Evolutionary conservation across 805 yeast genomes (phyloP), one percentile per base, ranked within the genome.

Genomic region (Nakazawaea molendinolei): DNA sequence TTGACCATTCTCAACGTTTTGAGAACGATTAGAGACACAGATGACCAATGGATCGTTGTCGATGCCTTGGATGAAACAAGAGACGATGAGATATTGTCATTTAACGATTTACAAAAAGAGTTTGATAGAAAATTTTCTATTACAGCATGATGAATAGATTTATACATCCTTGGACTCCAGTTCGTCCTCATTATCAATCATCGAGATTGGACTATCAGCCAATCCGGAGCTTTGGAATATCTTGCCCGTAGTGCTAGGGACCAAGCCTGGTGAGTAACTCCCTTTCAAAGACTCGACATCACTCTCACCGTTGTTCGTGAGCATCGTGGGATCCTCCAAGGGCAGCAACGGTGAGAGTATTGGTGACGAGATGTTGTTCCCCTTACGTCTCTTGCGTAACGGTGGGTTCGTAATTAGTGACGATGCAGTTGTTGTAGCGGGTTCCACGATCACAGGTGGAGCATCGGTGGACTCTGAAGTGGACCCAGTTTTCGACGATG

Each of bases 11-110:
- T 65, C 29, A 69, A 67, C 43, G 42, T 65, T 14, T 36, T 68
- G 34, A 49, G 50, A 21, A 63, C 67, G 2, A 41, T 68, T 32
- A 45, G 48, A 1, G 46, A 42, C 5, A 29, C 49, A 6, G 65
- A 57, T 21, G 72, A 67, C 36, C 58, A 58, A 41, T 68, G 73
- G 73, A 33, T 67, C 13, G 51, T 61, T 21, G 51, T 47, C 28
- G 31, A 51, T n/a, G n/a, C n/a, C n/a, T n/a, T n/a, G 17, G 40
- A 40, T 9, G 31, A 30, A 12, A 38, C 47, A 21, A 45, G 42
- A 2, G 45, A 41, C 13, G 44, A 44, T 33, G 44, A 5, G 39
- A 15, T 42, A 13, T 28, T 52, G 13, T 44, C 47, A 16, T 37
- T 41, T 16, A 33, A 20, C 8, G 42, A 46, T 5, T 28, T 52